Percentiles rank a stretch among this genome's conserved stretches.
Evolutionary conservation across 2,329 filamentous ascomycete species (phyloP).

Genomic region (Blumeria graminis): DNA sequence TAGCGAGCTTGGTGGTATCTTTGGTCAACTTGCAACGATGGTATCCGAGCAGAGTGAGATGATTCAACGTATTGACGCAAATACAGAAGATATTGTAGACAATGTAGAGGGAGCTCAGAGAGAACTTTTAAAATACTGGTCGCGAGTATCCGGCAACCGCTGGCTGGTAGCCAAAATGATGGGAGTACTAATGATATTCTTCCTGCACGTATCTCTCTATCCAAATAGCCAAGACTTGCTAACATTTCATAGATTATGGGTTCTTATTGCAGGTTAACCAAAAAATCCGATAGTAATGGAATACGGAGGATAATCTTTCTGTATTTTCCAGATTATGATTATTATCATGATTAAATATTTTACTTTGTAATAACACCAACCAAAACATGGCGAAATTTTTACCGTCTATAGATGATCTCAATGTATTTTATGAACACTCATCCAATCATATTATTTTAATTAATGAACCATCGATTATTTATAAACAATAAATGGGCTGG

Average conservation of each 20-base stretch:
- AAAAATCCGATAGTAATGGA: not conserved
- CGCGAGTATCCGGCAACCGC: constrained; percentile 73
- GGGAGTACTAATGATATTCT: constrained; percentile 87
- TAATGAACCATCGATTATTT: no score
- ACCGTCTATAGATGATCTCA: no score
- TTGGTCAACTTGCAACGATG: constrained; percentile 87
- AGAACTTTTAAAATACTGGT: constrained; percentile 94
- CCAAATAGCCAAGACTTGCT: not conserved
- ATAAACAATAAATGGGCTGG: no score
- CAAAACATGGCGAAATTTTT: no score
- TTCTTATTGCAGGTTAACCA: constrained; percentile 10
- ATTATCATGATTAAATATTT: no score
- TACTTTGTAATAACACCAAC: no score
- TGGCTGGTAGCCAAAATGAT: constrained; percentile 84
- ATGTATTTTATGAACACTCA: no score
- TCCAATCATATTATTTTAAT: no score
- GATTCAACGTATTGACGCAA: constrained; percentile 91
- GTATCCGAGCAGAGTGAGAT: constrained; percentile 93
- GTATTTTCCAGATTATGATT: no score
- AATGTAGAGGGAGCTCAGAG: constrained; percentile 94
- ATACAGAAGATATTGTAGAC: constrained; percentile 92
- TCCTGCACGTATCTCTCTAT: constrained; percentile 26
- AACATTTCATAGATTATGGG: constrained; percentile 11
- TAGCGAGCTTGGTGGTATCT: constrained; percentile 71
- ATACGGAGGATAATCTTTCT: no score